phyloP scores from a whole-genome alignment of 2,329 filamentous ascomycete genomes.

The Xylariaceae sp. region DNA sequence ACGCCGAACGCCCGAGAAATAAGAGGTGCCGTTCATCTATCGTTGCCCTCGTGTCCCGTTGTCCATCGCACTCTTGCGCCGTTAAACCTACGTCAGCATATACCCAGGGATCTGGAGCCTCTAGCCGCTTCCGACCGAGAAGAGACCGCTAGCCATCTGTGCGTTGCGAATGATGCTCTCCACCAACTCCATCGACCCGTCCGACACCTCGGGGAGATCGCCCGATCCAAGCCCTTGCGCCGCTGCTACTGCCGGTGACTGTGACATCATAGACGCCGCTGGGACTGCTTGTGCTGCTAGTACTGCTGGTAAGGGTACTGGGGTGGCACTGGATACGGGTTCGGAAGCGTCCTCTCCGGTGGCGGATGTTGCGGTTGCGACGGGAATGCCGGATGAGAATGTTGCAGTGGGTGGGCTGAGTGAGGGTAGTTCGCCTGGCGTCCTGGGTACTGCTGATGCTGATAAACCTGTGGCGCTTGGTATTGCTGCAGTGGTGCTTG shows the following conservation, averaged over 20 bases:
- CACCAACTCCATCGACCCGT: constrained; percentile 33
- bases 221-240: constrained; percentile 10
- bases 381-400: too few species aligned
- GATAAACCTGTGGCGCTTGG: neutral
- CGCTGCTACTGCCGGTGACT: neutral
- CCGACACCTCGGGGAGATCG: constrained; percentile 32
- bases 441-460: neutral
- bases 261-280: neutral
- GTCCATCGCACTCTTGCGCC: neutral
- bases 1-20: constrained; percentile 3
- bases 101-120: neutral
- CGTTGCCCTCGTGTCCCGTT: constrained; percentile 11
- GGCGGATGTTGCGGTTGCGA: too few species aligned
- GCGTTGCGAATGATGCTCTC: constrained; percentile 34
- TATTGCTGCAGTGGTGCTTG: neutral
- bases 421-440: too few species aligned
- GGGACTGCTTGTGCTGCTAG: neutral
- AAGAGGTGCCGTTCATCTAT: neutral
- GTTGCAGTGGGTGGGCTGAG: too few species aligned
- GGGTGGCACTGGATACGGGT: too few species aligned
- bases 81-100: neutral
- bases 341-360: too few species aligned
- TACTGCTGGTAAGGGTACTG: too few species aligned
- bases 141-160: constrained; percentile 29
- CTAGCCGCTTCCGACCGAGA: neutral